A percentile compares a stretch with the other conserved stretches of the same genome.
These are phyloP conservation scores for Coccomyxa sp. DNA, from an alignment of 139 green algal species.

Conservation along the genomic window DNA sequence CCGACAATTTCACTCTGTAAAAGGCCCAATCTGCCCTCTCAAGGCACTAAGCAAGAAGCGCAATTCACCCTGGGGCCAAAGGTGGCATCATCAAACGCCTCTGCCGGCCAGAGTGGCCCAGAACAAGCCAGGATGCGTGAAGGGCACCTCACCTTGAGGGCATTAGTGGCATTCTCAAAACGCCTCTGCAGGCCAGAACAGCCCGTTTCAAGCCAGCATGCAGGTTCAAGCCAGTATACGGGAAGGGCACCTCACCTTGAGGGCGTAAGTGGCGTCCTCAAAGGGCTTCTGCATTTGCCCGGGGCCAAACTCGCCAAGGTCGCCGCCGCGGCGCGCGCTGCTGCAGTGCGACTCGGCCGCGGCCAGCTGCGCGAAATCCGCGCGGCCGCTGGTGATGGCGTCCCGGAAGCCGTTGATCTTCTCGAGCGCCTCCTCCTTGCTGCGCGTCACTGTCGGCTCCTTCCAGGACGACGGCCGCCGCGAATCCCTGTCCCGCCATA, in stretches of 20 bases:
- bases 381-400: constrained; percentile 41
- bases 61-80: background rate
- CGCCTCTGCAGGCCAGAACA: constrained; percentile 54
- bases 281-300: constrained; percentile 86
- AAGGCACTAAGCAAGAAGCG: background rate
- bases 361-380: constrained; percentile 67
- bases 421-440: constrained; percentile 69
- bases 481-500: constrained; percentile 22
- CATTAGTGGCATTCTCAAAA: constrained; percentile 75
- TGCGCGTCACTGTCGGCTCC: constrained; percentile 65
- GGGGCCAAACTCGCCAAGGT: constrained; percentile 79
- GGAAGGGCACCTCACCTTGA: constrained; percentile 25
- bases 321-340: constrained; percentile 56
- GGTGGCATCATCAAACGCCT: background rate
- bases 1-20: background rate
- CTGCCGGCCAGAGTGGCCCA: background rate
- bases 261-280: constrained; percentile 64
- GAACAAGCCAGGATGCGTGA: no score
- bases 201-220: background rate
- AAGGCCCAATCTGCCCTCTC: background rate
- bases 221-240: no score
- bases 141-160: constrained; percentile 12
- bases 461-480: constrained; percentile 77
- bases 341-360: constrained; percentile 76
- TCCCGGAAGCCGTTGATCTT: constrained; percentile 65